Conservation (phyloP, 2,329 filamentous ascomycete species). For the Zarea fungicola region DNA sequence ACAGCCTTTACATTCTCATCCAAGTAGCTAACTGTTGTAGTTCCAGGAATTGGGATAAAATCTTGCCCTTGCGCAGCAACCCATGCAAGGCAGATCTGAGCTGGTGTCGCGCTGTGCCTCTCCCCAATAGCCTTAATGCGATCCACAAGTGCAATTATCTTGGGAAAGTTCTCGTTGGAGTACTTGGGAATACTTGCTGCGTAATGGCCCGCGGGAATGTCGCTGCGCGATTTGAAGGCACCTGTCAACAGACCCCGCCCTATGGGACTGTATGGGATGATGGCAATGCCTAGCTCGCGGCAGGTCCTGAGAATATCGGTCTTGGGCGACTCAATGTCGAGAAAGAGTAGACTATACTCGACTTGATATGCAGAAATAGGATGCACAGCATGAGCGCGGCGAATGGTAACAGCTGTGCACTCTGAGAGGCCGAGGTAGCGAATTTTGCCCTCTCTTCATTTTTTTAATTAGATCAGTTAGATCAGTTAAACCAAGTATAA, state of each 20-base stretch:
- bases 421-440: conserved; percentile 52
- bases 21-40: conserved; percentile 41
- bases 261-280: conserved; percentile 55
- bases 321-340: conserved; percentile 52
- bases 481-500: not conserved
- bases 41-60: conserved; percentile 54
- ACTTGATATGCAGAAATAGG: conserved; percentile 48
- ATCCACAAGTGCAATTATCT: conserved; percentile 50
- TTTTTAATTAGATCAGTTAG: no score
- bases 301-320: conserved; percentile 47
- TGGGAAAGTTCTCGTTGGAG: conserved; percentile 23
- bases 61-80: conserved; percentile 54
- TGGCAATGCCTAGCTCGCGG: conserved; percentile 52
- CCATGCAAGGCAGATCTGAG: conserved; percentile 60
- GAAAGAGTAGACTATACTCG: conserved; percentile 48
- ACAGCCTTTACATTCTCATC: conserved; percentile 39
- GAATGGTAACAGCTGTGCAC: conserved; percentile 42
- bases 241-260: conserved; percentile 55
- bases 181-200: conserved; percentile 20
- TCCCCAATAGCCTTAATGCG: conserved; percentile 43
- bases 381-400: conserved; percentile 44
- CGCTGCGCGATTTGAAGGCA: conserved; percentile 36
- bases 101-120: conserved; percentile 48
- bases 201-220: conserved; percentile 41
- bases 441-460: conserved; percentile 51